Base-by-base conservation (phyloP, 129 eudicot species). In the Chrysanthemum makinoi region DNA sequence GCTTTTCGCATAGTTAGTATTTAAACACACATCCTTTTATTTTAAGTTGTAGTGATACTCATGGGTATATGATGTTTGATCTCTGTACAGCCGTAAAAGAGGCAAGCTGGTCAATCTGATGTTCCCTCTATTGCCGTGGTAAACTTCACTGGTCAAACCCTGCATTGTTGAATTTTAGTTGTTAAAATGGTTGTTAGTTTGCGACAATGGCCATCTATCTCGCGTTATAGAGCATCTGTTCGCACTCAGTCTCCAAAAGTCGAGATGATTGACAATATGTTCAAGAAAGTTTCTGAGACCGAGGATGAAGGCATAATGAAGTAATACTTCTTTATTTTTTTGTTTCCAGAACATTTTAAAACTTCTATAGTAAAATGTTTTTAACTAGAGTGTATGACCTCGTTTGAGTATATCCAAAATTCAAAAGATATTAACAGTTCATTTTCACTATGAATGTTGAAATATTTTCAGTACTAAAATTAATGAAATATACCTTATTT, bases 61-160 rank as follows among this genome's bases (percentile, higher is more conserved):
- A n/a, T n/a, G n/a, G n/a, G n/a, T n/a, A n/a, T n/a, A n/a, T n/a
- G n/a, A n/a, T n/a, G n/a, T n/a, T n/a, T n/a, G n/a, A n/a, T n/a
- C n/a, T n/a, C n/a, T n/a, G n/a, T n/a, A n/a, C n/a, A n/a, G n/a
- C n/a, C n/a, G n/a, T n/a, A n/a, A n/a, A n/a, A n/a, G n/a, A n/a
- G n/a, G n/a, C 86, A 95, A 6, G 91, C 96, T 1, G 96, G 96
- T 18, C 96, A 79, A 46, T 78, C 91, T 73, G 96, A 91, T 44
- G 76, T 87, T 30, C 93, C 97, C 28, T 91, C 97, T 0, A 91
- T 91, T 80, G 97, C 97, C 10, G 92, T 96, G 67, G 97, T 88
- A 81, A 74, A 59, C 46, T 61, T 7, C 50, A 10, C 24, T 54
- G 35, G 16, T 48, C 39, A 43, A 43, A 22, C 20, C 0, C 28